These are phyloP conservation scores for Cystobasidiaceae sp. DNA, from an alignment of 1,284 basidiomycete species.

Conservation along the genomic window DNA sequence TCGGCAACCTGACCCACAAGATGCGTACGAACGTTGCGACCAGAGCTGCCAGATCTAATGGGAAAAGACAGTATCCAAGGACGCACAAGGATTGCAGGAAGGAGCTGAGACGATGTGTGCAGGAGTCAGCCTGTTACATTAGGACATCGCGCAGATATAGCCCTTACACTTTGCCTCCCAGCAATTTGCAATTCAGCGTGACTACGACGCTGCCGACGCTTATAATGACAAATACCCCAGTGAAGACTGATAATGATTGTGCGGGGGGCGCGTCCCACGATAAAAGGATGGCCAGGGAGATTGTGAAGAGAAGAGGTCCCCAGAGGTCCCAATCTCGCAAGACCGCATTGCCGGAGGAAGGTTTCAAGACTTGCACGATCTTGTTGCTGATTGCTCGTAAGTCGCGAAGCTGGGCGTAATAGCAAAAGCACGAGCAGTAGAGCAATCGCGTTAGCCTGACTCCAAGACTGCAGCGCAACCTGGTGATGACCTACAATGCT, in stretches of 20 bases:
- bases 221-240: slow-evolving; percentile 80
- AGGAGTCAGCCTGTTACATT: not conserved
- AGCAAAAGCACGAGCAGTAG: not conserved
- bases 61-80: slow-evolving; percentile 82
- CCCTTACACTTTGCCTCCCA: slow-evolving; percentile 86
- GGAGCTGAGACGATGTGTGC: slow-evolving; percentile 54
- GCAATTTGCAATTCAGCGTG: slow-evolving; percentile 86
- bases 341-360: slow-evolving; percentile 62
- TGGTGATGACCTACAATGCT: slow-evolving; percentile 69
- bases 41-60: slow-evolving; percentile 79
- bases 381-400: slow-evolving; percentile 74
- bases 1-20: slow-evolving; percentile 76
- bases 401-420: not conserved
- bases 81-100: slow-evolving; percentile 94
- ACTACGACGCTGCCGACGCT: slow-evolving; percentile 81
- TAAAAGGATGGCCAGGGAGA: slow-evolving; percentile 76
- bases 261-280: slow-evolving; percentile 76
- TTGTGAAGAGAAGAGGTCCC: slow-evolving; percentile 54
- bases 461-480: not conserved
- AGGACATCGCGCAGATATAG: not conserved
- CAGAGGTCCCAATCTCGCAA: slow-evolving; percentile 55
- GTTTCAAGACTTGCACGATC: slow-evolving; percentile 85
- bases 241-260: slow-evolving; percentile 83
- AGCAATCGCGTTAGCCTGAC: not conserved
- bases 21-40: slow-evolving; percentile 76